Base-by-base conservation (phyloP, 2,329 filamentous ascomycete genomes). In the Zasmidium citrigriseum region DNA sequence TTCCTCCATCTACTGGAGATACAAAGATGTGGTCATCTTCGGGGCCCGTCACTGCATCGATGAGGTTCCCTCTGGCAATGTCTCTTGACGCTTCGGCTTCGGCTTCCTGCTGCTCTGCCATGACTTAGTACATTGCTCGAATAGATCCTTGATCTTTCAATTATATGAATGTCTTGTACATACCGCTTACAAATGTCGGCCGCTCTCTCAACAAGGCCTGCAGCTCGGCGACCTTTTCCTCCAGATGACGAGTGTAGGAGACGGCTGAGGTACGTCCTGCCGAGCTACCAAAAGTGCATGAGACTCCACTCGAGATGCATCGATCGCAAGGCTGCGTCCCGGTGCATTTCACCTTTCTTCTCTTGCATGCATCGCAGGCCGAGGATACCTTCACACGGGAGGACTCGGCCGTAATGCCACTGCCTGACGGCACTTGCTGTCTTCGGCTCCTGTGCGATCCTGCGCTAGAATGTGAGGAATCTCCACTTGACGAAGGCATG, bases 291-390 rank as follows among this genome's bases (percentile, higher is more conserved):
- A 24, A 59, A 20, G 57, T 59, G 41, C 57, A 59, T 18, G 38
- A 23, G 10, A 50, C 46, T 2, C 41, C 47, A 4, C 24, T 41
- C 18, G 18, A 24, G 2, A 46, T 29, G 21, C 57, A 59, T 21
- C 46, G 44, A 12, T 59, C 25, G 47, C 57, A 59, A 34, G 57
- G 57, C 41, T 59, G 52, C 9, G 18, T 29, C 3, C 57, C 52
- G 12, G 25, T 38, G 38, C 57, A 59, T 23, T 55, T 59, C 14
- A 59, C 46, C 41, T 59, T 59, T 4, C 41, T 21, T 10, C 57
- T 29, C 18, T 54, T 54, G 57, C 57, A 59, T 4, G 47, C 47
- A 24, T 59, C 57, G 46, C 57, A 59, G 16, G 52, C 47, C 10
- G 46, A 55, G 22, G 52, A 25, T 21, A 54, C 41, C 52, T 47